Evolutionary conservation across 2,329 filamentous ascomycete genomes (phyloP), one percentile per base, ranked within the genome.

Genomic region (Beauveria pseudobassiana): DNA sequence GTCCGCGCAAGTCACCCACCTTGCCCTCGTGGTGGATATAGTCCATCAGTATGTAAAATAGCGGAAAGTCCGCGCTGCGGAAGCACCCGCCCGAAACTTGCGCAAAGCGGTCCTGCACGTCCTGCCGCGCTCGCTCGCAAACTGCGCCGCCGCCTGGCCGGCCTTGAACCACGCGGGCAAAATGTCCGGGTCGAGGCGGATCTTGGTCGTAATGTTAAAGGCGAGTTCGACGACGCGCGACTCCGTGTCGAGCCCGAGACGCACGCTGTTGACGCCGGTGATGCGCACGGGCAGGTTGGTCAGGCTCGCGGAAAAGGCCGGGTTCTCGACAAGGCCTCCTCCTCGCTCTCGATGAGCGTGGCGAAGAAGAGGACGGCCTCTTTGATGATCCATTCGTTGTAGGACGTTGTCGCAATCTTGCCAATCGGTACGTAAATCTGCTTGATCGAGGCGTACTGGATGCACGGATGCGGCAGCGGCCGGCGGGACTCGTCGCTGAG

Each of bases 181-280:
- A 60, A 98, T 93, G 63, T 87, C 84, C 5, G 95, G 93, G 67
- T 96, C 89, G 64, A 97, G 79, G 51, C 95, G 84, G 67, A 99
- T 96, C 80, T 98, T 98, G 67, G 95, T 96, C 22, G 95, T 91
- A 67, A 99, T 93, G 65, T 93, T 96, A 77, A 99, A 99, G 50
- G 96, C 84, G 61, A 99, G 78, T 77, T 99, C 93, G 57, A 98
- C 90, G 53, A 98, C 87, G 63, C 92, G 87, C 10, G 89, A 89
- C 73, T 98, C 93, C 12, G 90, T 93, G 62, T 96, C 90, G 59
- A 87, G 82, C 43, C 88, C 86, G 4, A 93, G 78, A n/a, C 86
- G 82, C 64, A 90, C 85, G 69, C 84, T 87, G 67, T 89, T 90
- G 63, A 85, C 82, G 49, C 88, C 87, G 1, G 89, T 87, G 42